Evolutionary conservation across 2,329 filamentous ascomycete genomes (phyloP).

Genomic region (Hypoxylon sp.): DNA sequence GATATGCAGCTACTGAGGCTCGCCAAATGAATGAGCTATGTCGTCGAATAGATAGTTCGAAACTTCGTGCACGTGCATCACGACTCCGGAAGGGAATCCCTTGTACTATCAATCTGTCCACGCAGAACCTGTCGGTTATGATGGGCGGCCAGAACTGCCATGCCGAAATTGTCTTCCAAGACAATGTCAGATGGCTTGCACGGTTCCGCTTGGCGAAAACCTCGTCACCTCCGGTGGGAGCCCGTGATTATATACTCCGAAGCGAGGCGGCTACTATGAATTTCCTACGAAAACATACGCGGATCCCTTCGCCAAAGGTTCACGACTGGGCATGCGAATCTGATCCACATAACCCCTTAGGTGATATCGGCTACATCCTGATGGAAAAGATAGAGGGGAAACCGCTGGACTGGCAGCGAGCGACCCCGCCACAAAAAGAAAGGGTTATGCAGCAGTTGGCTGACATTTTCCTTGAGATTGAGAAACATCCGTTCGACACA

Average conservation of each 20-base stretch:
- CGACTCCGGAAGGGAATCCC: conserved; percentile 26
- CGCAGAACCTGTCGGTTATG: neutral
- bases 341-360: conserved; percentile 49
- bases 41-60: neutral
- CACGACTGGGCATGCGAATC: conserved; percentile 52
- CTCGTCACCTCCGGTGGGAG: neutral
- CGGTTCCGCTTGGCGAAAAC: neutral
- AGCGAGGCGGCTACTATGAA: conserved; percentile 21
- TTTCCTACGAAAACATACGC: conserved; percentile 37
- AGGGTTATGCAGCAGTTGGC: conserved; percentile 50
- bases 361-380: conserved; percentile 54
- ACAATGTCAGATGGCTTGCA: conserved; percentile 26
- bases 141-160: conserved; percentile 46
- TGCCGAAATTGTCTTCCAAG: conserved; percentile 23
- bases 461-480: conserved; percentile 51
- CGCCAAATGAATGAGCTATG: conserved; percentile 4
- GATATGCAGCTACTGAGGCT: neutral
- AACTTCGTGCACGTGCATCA: conserved; percentile 38
- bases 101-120: neutral
- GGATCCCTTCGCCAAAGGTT: conserved; percentile 51
- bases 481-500: conserved; percentile 49
- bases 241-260: conserved; percentile 25
- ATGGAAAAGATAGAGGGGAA: conserved; percentile 56
- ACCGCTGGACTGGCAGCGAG: conserved; percentile 51
- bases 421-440: conserved; percentile 46